Percentiles rank a stretch among this genome's conserved stretches.
phyloP scores from a whole-genome alignment of 2,329 filamentous ascomycete species.

The Tetracladium maxilliforme region DNA sequence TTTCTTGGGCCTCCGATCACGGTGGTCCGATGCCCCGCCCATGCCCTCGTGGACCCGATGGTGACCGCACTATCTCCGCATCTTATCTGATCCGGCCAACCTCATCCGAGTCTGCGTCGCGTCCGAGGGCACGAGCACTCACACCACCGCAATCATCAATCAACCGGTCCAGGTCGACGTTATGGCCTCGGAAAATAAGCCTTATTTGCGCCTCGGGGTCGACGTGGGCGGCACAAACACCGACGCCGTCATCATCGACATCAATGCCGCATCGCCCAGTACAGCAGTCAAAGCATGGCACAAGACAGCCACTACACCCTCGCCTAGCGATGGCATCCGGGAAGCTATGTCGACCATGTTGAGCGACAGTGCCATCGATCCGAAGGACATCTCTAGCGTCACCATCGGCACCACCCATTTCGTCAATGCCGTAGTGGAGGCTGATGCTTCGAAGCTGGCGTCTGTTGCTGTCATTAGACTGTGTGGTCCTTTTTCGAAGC shows the following conservation, averaged over 20 bases:
- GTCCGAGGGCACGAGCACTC: too few species aligned
- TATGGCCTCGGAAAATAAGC: too few species aligned
- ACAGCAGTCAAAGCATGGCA: constrained; percentile 26
- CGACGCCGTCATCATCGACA: constrained; percentile 28
- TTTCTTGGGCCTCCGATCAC: too few species aligned
- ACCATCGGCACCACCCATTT: constrained; percentile 35
- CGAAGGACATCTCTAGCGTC: constrained; percentile 25
- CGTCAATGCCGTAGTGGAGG: constrained; percentile 31
- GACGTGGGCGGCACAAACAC: constrained; percentile 22
- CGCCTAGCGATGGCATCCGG: constrained; percentile 33
- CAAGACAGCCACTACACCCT: constrained; percentile 32
- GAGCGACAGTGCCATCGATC: constrained; percentile 18
- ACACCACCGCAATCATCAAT: too few species aligned
- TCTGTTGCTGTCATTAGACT: constrained; percentile 29
- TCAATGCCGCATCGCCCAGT: too few species aligned
- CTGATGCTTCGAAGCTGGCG: constrained; percentile 23
- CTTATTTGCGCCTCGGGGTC: constrained; percentile 26
- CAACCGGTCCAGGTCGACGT: too few species aligned
- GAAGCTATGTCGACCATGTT: constrained; percentile 27
- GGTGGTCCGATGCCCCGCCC: too few species aligned
- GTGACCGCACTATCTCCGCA: too few species aligned
- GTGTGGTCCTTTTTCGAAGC: constrained; percentile 26
- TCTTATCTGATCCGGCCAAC: too few species aligned
- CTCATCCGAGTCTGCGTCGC: too few species aligned
- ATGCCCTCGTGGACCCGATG: too few species aligned